Evolutionary conservation across 768 basidiomycete genomes (phyloP).

Genomic region (Chiua virens): DNA sequence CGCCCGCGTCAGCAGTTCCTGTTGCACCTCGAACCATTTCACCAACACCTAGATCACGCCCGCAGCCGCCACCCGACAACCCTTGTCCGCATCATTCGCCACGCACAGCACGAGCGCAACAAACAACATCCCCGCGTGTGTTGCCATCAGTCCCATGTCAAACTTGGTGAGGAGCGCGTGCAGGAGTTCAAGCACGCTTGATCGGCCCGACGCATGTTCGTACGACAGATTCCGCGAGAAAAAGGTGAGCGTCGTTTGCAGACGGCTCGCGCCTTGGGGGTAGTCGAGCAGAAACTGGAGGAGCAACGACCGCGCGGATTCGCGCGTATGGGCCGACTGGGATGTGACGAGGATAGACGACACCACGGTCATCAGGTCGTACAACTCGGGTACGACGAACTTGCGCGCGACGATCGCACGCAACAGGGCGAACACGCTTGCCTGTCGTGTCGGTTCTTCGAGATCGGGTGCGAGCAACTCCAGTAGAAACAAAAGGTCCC

Average conservation of each 20-base stretch:
- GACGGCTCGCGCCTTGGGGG: conserved; percentile 90
- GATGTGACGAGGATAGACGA: conserved; percentile 91
- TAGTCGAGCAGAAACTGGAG: conserved; percentile 97
- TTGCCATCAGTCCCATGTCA: conserved; percentile 64
- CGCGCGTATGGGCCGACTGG: conserved; percentile 88
- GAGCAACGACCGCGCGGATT: conserved; percentile 83
- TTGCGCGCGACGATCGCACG: conserved; percentile 89
- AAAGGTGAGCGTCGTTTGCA: conserved; percentile 87
- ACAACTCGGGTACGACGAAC: conserved; percentile 94
- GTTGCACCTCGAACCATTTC: conserved; percentile 54
- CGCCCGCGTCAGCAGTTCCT: conserved; percentile 49
- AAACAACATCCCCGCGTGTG: conserved; percentile 88
- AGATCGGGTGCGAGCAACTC: conserved; percentile 86
- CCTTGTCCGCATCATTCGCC: conserved; percentile 90
- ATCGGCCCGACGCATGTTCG: conserved; percentile 83
- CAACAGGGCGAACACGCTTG: conserved; percentile 82
- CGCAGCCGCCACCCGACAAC: conserved; percentile 88
- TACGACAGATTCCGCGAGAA: conserved; percentile 92
- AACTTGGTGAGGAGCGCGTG: conserved; percentile 84
- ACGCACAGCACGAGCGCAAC: conserved; percentile 89
- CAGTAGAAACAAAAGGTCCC: conserved; percentile 83
- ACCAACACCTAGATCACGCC: conserved; percentile 80
- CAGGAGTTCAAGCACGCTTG: conserved; percentile 94
- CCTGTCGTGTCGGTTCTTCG: conserved; percentile 85
- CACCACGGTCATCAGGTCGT: conserved; percentile 94